A percentile compares a stretch with the other conserved stretches of the same genome.
These are phyloP conservation scores for Rhizopus stolonifer DNA, from an alignment of 371 early-diverging fungal species.

Conservation along the genomic window DNA sequence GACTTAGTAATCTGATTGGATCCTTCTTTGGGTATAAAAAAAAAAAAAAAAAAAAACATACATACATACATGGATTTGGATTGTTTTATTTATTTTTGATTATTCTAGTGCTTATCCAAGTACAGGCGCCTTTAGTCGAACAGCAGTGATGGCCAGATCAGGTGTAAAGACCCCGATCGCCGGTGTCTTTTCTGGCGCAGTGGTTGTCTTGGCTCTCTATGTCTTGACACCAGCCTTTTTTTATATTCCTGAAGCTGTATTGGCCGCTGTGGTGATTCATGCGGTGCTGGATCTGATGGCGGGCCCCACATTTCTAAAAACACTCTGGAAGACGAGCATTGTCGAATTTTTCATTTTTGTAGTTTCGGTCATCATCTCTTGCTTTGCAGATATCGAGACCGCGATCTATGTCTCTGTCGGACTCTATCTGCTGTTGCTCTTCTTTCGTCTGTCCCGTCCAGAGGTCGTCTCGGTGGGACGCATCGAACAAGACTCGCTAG, in stretches of 20 bases:
- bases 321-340: slow-evolving; percentile 39
- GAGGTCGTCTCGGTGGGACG: slow-evolving; percentile 27
- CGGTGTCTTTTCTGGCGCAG: slow-evolving; percentile 68
- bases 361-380: slow-evolving; percentile 56
- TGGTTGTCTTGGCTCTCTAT: slow-evolving; percentile 78
- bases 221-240: slow-evolving; percentile 82
- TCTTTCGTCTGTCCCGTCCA: slow-evolving; percentile 66
- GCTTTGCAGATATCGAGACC: slow-evolving; percentile 63
- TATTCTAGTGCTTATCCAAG: slow-evolving; percentile 70
- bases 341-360: slow-evolving; percentile 52
- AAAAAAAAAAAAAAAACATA: background rate
- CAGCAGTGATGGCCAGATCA: slow-evolving; percentile 77
- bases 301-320: slow-evolving; percentile 24
- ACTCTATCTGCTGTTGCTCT: slow-evolving; percentile 55
- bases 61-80: background rate
- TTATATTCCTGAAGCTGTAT: slow-evolving; percentile 79
- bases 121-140: slow-evolving; percentile 88
- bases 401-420: slow-evolving; percentile 63
- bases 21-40: slow-evolving; percentile 69
- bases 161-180: slow-evolving; percentile 84
- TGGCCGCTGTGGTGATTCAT: slow-evolving; percentile 80
- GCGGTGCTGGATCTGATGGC: slow-evolving; percentile 62
- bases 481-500: slow-evolving; percentile 11
- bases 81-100: background rate
- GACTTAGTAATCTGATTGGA: slow-evolving; percentile 74